These are phyloP conservation scores for Platismatia glauca DNA, from an alignment of 495 filamentous ascomycete species.

Conservation along the genomic window DNA sequence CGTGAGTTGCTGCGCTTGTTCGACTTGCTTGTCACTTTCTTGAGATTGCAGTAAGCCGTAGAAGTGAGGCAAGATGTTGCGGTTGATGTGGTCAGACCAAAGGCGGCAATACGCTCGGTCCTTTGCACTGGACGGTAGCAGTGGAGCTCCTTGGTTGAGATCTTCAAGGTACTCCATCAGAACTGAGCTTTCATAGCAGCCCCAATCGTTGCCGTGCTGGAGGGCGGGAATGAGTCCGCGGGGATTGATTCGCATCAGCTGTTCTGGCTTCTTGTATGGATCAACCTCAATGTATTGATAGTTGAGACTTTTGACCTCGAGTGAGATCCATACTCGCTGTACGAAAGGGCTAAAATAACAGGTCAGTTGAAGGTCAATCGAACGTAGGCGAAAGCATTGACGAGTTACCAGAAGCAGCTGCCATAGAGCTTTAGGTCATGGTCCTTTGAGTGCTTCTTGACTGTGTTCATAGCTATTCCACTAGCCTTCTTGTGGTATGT, in stretches of 20 bases:
- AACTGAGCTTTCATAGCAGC: conserved; percentile 77
- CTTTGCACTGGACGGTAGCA: conserved; percentile 63
- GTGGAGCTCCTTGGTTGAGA: conserved; percentile 46
- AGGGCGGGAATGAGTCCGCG: conserved; percentile 79
- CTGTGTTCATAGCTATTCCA: conserved; percentile 67
- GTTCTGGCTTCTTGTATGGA: conserved; percentile 72
- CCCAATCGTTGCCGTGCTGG: conserved; percentile 76
- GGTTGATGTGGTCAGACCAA: conserved; percentile 86
- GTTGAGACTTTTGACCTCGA: conserved; percentile 72
- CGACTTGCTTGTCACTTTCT: conserved; percentile 53
- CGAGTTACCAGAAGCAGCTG: conserved; percentile 78
- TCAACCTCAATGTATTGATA: conserved; percentile 94
- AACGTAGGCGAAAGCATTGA: not conserved
- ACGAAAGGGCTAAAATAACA: conserved; percentile 56
- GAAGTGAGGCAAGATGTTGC: conserved; percentile 73
- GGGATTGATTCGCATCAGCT: conserved; percentile 78
- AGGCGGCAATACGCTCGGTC: conserved; percentile 69
- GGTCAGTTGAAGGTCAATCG: conserved; percentile 22
- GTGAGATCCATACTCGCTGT: conserved; percentile 89
- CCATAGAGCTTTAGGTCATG: conserved; percentile 74
- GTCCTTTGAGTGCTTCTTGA: conserved; percentile 57
- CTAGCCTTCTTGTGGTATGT: conserved; percentile 78
- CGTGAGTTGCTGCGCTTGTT: conserved; percentile 55
- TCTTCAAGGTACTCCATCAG: conserved; percentile 87
- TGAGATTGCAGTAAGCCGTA: conserved; percentile 69